A percentile compares a stretch with the other conserved stretches of the same genome.
These are phyloP conservation scores for Dittrichia graveolens DNA, from an alignment of 129 eudicot species.

Conservation along the genomic window DNA sequence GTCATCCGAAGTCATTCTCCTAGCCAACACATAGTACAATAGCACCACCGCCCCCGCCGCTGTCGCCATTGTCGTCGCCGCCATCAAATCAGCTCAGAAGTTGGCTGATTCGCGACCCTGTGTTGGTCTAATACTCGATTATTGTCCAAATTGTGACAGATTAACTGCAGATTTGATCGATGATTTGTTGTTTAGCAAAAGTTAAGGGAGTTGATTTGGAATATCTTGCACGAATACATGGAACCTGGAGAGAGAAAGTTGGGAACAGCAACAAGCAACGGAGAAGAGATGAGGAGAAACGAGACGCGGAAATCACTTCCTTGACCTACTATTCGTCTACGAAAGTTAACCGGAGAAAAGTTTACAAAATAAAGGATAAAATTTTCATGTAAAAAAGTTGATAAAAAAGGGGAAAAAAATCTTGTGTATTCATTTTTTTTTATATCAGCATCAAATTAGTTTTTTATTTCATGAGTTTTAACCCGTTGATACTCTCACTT, in stretches of 20 bases:
- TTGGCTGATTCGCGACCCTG: conserved; percentile 21
- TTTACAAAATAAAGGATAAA: too few relatives aligned
- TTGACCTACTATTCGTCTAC: too few relatives aligned
- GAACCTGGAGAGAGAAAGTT: conserved; percentile 38
- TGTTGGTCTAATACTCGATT: not conserved
- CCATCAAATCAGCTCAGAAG: conserved; percentile 52
- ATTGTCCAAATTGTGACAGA: conserved; percentile 1
- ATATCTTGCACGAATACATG: conserved; percentile 13
- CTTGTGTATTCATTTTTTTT: too few relatives aligned
- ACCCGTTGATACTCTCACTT: too few relatives aligned
- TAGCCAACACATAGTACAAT: conserved; percentile 66
- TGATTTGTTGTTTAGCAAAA: conserved; percentile 7
- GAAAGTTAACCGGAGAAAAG: too few relatives aligned
- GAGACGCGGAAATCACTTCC: conserved; percentile 24
- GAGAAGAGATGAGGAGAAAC: conserved; percentile 27
- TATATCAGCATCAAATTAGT: too few relatives aligned
- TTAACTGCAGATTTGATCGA: conserved; percentile 18
- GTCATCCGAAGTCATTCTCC: conserved; percentile 46
- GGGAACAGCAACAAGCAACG: conserved; percentile 29
- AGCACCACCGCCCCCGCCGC: conserved; percentile 87
- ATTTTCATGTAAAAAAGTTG: too few relatives aligned
- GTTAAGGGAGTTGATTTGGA: conserved; percentile 21
- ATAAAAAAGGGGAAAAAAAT: too few relatives aligned
- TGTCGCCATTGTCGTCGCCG: conserved; percentile 90
- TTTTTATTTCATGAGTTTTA: too few relatives aligned